Evolutionary conservation across 2,329 filamentous ascomycete species (phyloP), one percentile per base, ranked within the genome.

Genomic region (Phyllosticta citriasiana): DNA sequence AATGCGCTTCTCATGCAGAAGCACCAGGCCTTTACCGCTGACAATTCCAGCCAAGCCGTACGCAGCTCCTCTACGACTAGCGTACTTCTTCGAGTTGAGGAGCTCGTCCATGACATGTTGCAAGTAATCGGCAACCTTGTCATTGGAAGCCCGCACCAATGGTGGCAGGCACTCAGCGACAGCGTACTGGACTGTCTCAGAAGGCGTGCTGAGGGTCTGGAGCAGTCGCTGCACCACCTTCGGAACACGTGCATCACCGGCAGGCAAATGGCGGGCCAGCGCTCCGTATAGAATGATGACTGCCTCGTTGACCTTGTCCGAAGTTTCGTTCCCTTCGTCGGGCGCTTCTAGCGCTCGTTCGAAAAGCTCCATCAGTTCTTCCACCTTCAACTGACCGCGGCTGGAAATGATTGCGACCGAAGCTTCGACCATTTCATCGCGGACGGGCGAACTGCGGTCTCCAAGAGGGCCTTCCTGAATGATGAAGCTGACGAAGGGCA

Each of bases 281-380:
- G 95, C 93, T 71, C 94, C 94, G 68, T 99, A 99, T 72, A 99
- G 88, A 67, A 99, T 94, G 67, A 99, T 92, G 58, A 99, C 92
- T 19, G 95, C 94, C 76, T 99, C 94, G 67, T 97, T 97, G 65
- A 97, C 88, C 63, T 91, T 84, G 73, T 99, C 95, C 19, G 89
- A 87, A 59, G 87, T 84, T 66, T 92, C 85, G 0, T 87, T 91
- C 62, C 86, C 88, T 71, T 88, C 89, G 72, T 94, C 90, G 2
- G 91, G 88, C 2, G 85, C 86, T 70, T 93, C 91, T n/a, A 99
- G 80, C 0, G 90, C 91, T 25, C 82, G 82, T 73, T 99, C 94
- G 69, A 97, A 95, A 14, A 93, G 86, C 68, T 88, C 84, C 92
- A 99, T 99, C 60, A 99, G 78, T 66, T 88, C 85, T 70, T 97